phyloP scores from a whole-genome alignment of 805 yeast species.

The Candida namnaoensis region DNA sequence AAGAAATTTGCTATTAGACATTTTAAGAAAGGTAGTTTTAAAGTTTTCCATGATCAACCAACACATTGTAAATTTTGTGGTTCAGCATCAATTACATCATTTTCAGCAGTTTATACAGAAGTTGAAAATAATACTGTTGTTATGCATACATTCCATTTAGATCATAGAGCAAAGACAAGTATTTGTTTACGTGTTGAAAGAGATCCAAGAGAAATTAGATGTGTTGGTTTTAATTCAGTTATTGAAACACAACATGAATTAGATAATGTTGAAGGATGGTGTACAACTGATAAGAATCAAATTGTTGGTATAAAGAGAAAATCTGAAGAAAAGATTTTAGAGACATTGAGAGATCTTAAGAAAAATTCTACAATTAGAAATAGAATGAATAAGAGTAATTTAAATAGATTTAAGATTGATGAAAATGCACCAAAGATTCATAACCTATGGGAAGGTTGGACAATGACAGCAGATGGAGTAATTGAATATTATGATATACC shows the following conservation, averaged over 20 bases:
- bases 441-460: constrained; percentile 75
- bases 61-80: constrained; percentile 90
- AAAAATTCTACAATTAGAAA: constrained; percentile 9
- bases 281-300: constrained; percentile 67
- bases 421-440: constrained; percentile 23
- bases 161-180: constrained; percentile 66
- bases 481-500: constrained; percentile 54
- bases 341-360: constrained; percentile 7
- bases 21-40: constrained; percentile 45
- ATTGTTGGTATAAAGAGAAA: constrained; percentile 57
- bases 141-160: constrained; percentile 66
- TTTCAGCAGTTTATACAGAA: constrained; percentile 67
- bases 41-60: constrained; percentile 76
- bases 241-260: constrained; percentile 64
- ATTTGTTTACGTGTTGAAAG: constrained; percentile 87
- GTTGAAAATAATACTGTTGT: constrained; percentile 45
- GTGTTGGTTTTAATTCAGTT: constrained; percentile 75
- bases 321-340: constrained; percentile 21
- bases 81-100: constrained; percentile 67
- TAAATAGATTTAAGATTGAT: constrained; percentile 6
- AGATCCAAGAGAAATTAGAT: constrained; percentile 86
- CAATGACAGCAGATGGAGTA: constrained; percentile 60
- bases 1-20: constrained; percentile 53
- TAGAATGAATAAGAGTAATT: constrained; percentile 1
- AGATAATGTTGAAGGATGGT: constrained; percentile 68